Percentiles rank a stretch among this genome's conserved stretches.
Conservation (phyloP, 1,284 basidiomycete species). For the Moesziomyces sp. region DNA sequence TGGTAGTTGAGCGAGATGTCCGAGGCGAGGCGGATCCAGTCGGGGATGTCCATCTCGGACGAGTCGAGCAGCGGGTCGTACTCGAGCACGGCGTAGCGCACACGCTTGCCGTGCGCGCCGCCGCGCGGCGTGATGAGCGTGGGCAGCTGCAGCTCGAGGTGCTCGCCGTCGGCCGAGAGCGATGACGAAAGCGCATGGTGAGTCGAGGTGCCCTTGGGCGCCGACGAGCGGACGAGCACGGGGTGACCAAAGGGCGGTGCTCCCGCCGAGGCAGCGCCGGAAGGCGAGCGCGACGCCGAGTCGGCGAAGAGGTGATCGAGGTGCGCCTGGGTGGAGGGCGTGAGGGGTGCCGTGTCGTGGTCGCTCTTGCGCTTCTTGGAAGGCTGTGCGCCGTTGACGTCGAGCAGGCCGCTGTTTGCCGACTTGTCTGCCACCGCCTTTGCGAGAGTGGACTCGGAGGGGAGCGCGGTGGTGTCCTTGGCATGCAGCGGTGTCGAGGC, state of each 20-base stretch:
- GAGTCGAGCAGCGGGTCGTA: conserved; percentile 77
- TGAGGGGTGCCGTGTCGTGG: conserved; percentile 9
- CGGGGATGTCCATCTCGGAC: conserved; percentile 78
- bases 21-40: conserved; percentile 87
- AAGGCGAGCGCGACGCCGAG: conserved; percentile 18
- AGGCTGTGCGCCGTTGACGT: conserved; percentile 10
- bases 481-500: conserved; percentile 35
- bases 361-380: conserved; percentile 29
- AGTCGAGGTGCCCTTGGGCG: conserved; percentile 53
- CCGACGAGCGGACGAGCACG: conserved; percentile 46
- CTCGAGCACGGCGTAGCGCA: conserved; percentile 59
- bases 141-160: conserved; percentile 55
- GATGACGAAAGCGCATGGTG: conserved; percentile 44
- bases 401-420: neutral
- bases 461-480: conserved; percentile 4
- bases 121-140: conserved; percentile 57
- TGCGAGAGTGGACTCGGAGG: conserved; percentile 8
- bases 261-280: conserved; percentile 11
- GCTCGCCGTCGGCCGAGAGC: conserved; percentile 43
- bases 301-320: conserved; percentile 37
- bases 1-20: conserved; percentile 90
- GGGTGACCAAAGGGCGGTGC: conserved; percentile 47
- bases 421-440: conserved; percentile 24
- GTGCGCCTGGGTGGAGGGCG: conserved; percentile 27
- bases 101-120: conserved; percentile 46